phyloP scores from a whole-genome alignment of 2,329 filamentous ascomycete species.

The Trichoderma arundinaceum region DNA sequence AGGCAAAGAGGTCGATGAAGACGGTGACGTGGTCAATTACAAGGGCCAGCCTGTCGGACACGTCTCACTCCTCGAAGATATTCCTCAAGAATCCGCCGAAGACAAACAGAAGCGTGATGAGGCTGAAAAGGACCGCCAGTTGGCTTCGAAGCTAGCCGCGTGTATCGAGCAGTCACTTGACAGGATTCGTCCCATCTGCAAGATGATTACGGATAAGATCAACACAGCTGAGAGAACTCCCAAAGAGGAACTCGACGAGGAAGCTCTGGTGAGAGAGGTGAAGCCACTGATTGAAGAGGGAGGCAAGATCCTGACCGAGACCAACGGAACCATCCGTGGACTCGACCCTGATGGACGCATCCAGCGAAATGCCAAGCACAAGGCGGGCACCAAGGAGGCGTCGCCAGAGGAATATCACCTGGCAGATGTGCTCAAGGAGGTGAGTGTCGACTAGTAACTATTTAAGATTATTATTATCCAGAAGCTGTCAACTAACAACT shows the following conservation, averaged over 20 bases:
- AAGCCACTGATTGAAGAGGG: conserved; percentile 89
- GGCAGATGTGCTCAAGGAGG: conserved; percentile 82
- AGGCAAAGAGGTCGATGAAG: conserved; percentile 72
- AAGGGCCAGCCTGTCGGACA: conserved; percentile 71
- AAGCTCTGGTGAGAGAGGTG: conserved; percentile 83
- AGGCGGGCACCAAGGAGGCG: conserved; percentile 69
- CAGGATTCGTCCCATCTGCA: conserved; percentile 82
- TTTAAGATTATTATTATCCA: neutral
- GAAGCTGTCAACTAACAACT: conserved; percentile 22
- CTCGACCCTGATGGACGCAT: conserved; percentile 90
- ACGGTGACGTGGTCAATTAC: conserved; percentile 73
- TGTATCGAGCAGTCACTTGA: conserved; percentile 82
- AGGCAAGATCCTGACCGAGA: conserved; percentile 79
- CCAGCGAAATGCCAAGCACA: conserved; percentile 82
- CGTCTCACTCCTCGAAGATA: conserved; percentile 68
- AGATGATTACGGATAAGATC: conserved; percentile 84
- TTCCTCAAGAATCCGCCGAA: conserved; percentile 50
- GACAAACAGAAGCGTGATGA: conserved; percentile 60
- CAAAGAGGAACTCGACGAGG: conserved; percentile 88
- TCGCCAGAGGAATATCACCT: conserved; percentile 80
- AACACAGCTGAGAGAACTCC: conserved; percentile 80
- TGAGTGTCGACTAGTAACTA: conserved; percentile 38
- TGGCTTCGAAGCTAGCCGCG: conserved; percentile 75
- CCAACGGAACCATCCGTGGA: conserved; percentile 84
- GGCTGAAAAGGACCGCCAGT: conserved; percentile 71